Evolutionary conservation across 2,329 filamentous ascomycete species (phyloP), one percentile per base, ranked within the genome.

Genomic region (Sclerotinia subarctica): DNA sequence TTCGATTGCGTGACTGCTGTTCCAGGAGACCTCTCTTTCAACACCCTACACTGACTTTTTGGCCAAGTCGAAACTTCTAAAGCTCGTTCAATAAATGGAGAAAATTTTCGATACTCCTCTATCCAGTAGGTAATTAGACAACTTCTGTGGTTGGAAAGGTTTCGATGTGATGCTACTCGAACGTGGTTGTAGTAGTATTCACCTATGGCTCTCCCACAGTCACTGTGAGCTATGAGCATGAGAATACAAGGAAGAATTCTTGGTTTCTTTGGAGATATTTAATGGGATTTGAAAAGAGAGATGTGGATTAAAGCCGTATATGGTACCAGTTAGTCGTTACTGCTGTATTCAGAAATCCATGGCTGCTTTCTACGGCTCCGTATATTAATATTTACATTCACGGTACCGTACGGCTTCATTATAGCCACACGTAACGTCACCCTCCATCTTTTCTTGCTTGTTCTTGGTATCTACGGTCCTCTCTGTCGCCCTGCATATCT

Each of bases 41-140:
- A 6, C 7, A 24, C 13, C 0, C 6, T 19, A 49, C 6, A 47
- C 4, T 10, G 47, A 8, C 6, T 5, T 24, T 21, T 35, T 24
- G 15, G 3, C 13, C 13, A 13, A 3, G 1, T 24, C 26, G 6
- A 47, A 47, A 35, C 26, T 35, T 17, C 21, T 10, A 8, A 10
- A 35, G 17, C 1, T 6, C 13, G 3, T 5, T 5, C 2, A 19
- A 19, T 4, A 1, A 13, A 4, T 7, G n/a, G 1, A 11, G 10
- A 38, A 8, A 8, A 49, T 19, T 2, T 24, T 26, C 1, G 15
- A 8, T 7, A 42, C 13, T 15, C 15, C 38, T 42, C 2, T 42
- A 19, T 26, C 3, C n/a, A 57, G 29, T 19, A 44, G 17, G 29
- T 19, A 44, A 19, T 3, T 10, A 44, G 7, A 57, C n/a, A 6